Evolutionary conservation across 805 yeast genomes (phyloP).

Genomic region (Kodamaea restingae): DNA sequence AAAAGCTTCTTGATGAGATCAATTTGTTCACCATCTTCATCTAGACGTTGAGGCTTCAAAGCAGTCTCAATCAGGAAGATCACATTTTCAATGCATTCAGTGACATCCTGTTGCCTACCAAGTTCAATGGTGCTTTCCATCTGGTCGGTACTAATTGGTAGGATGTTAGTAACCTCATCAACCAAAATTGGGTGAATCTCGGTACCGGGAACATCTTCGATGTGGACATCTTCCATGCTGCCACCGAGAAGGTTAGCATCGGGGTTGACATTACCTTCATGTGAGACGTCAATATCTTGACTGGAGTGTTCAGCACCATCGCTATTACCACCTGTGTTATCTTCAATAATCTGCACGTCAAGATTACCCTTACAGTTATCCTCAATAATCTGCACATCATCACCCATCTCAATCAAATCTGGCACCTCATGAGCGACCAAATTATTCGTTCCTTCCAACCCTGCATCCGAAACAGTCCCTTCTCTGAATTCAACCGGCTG

Average conservation of each 20-base stretch:
- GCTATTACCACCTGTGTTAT: too few relatives aligned
- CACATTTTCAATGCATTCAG: conserved; percentile 95
- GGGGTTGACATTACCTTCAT: conserved; percentile 9
- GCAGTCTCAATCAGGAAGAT: conserved; percentile 89
- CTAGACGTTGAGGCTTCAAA: conserved; percentile 59
- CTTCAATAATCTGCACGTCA: too few relatives aligned
- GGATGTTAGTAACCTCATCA: conserved; percentile 12
- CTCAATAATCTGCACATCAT: conserved; percentile 8
- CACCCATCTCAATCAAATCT: conserved; percentile 10
- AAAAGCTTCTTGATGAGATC: conserved; percentile 79
- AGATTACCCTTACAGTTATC: too few relatives aligned
- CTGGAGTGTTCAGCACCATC: too few relatives aligned
- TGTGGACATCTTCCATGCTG: conserved; percentile 7
- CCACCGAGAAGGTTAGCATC: conserved; percentile 3
- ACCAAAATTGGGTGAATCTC: not conserved
- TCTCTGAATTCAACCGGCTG: conserved; percentile 55
- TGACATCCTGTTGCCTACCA: conserved; percentile 95
- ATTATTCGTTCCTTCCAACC: too few relatives aligned
- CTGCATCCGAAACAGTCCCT: too few relatives aligned
- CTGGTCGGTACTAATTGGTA: conserved; percentile 53
- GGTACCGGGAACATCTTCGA: conserved; percentile 7
- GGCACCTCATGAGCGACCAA: too few relatives aligned
- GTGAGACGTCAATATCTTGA: too few relatives aligned
- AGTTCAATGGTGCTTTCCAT: conserved; percentile 70
- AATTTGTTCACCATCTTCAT: conserved; percentile 71